Percentiles rank a stretch among this genome's conserved stretches.
These are phyloP conservation scores for Oenanthe javanica DNA, from an alignment of 140 eudicot species.

Conservation along the genomic window DNA sequence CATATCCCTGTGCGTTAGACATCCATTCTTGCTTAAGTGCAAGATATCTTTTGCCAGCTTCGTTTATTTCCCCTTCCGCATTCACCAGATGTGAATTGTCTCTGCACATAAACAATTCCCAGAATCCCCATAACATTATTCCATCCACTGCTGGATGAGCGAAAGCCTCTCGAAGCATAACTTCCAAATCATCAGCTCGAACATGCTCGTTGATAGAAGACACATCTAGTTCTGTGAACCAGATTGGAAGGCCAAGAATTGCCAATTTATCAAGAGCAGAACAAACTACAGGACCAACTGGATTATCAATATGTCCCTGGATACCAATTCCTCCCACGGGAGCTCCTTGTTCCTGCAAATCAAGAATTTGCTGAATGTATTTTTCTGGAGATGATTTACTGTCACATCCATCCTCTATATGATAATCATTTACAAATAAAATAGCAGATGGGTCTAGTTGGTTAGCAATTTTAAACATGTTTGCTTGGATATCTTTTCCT, in stretches of 20 bases:
- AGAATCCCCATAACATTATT: conserved; percentile 85
- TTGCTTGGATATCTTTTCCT: conserved; percentile 55
- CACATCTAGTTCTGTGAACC: conserved; percentile 89
- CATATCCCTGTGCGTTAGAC: conserved; percentile 56
- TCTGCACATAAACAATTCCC: conserved; percentile 95
- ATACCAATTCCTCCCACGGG: conserved; percentile 86
- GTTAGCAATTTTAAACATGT: conserved; percentile 72
- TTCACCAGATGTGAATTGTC: conserved; percentile 71
- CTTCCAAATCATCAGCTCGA: conserved; percentile 90
- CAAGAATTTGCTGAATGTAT: conserved; percentile 56
- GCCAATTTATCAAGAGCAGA: conserved; percentile 67
- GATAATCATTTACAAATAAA: conserved; percentile 81
- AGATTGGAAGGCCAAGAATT: conserved; percentile 72
- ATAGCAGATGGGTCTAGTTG: conserved; percentile 67
- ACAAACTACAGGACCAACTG: conserved; percentile 74
- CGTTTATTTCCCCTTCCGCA: conserved; percentile 88
- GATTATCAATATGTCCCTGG: conserved; percentile 81
- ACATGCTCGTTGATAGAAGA: conserved; percentile 64
- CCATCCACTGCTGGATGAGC: conserved; percentile 99
- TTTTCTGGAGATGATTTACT: conserved; percentile 64
- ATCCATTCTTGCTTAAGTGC: conserved; percentile 77
- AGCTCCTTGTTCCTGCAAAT: conserved; percentile 74
- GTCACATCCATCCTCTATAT: conserved; percentile 77
- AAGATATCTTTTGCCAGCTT: conserved; percentile 65
- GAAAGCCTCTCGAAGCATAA: conserved; percentile 73